These are phyloP conservation scores for Fusarium sp. DNA, from an alignment of 2,329 filamentous ascomycete species.

Conservation along the genomic window DNA sequence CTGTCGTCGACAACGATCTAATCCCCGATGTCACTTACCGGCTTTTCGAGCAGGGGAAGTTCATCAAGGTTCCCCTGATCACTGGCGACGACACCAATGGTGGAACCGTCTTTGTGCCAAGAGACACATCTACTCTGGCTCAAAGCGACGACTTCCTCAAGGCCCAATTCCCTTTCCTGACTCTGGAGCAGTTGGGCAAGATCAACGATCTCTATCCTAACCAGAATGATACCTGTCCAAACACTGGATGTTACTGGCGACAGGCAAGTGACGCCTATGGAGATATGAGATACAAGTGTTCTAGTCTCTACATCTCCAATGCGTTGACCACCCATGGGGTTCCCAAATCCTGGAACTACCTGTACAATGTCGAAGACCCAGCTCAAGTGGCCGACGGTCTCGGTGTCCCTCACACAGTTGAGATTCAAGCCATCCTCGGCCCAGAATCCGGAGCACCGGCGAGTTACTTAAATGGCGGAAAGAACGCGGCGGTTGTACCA, in stretches of 20 bases:
- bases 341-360: constrained; percentile 73
- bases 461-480: constrained; percentile 65
- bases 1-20: constrained; percentile 67
- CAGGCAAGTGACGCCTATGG: constrained; percentile 55
- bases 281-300: constrained; percentile 55
- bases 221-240: constrained; percentile 51
- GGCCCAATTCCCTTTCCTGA: constrained; percentile 53
- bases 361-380: constrained; percentile 75
- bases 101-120: constrained; percentile 54
- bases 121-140: constrained; percentile 49
- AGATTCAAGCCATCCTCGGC: constrained; percentile 76
- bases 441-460: constrained; percentile 67
- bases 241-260: constrained; percentile 54
- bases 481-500: constrained; percentile 69
- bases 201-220: constrained; percentile 56
- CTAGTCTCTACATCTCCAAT: constrained; percentile 51
- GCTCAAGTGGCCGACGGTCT: constrained; percentile 63
- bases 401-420: constrained; percentile 76
- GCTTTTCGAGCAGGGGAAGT: constrained; percentile 62
- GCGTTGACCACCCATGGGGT: constrained; percentile 51
- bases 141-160: constrained; percentile 53
- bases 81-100: constrained; percentile 58
- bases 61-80: constrained; percentile 67
- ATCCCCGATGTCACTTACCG: constrained; percentile 64
- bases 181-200: constrained; percentile 49